These are phyloP conservation scores for Pelargonium fulgidum DNA, from an alignment of 441 rosid genomes.

Conservation along the genomic window DNA sequence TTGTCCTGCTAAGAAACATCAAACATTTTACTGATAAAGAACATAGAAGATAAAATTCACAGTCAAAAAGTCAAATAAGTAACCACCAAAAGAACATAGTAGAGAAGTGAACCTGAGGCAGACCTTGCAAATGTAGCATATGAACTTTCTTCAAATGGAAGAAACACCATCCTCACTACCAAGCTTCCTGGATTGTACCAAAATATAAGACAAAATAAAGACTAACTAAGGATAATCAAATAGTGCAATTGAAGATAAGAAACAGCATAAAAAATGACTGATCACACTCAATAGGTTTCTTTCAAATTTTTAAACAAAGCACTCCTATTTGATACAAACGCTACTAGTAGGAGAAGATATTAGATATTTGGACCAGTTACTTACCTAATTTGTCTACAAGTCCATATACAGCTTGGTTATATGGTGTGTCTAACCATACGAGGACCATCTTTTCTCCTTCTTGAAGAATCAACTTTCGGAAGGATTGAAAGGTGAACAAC, in stretches of 20 bases:
- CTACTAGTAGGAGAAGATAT: conserved; percentile 8
- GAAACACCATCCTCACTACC: conserved; percentile 88
- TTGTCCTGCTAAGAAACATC: conserved; percentile 41
- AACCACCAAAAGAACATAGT: conserved; percentile 23
- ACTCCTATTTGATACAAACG: conserved; percentile 5
- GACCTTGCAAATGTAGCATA: conserved; percentile 91
- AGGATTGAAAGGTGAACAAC: conserved; percentile 77
- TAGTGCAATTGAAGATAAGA: conserved; percentile 9
- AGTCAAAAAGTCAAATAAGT: background rate
- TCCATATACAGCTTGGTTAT: conserved; percentile 92
- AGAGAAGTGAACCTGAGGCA: conserved; percentile 82
- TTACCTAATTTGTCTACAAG: conserved; percentile 84
- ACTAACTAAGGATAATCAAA: background rate
- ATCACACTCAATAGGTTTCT: conserved; percentile 5
- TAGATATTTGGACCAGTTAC: conserved; percentile 21
- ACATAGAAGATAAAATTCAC: background rate
- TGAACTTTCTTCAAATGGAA: conserved; percentile 95
- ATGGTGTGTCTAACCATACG: conserved; percentile 91
- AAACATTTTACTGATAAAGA: background rate
- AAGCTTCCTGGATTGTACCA: conserved; percentile 58
- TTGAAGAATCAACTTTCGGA: conserved; percentile 81
- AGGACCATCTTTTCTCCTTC: conserved; percentile 94
- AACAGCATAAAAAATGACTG: conserved; percentile 5
- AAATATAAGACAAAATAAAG: conserved; percentile 14
- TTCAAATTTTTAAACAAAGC: conserved; percentile 11